Evolutionary conservation across 768 basidiomycete species (phyloP), one percentile per base, ranked within the genome.

Genomic region (Boletellus ananiceps): DNA sequence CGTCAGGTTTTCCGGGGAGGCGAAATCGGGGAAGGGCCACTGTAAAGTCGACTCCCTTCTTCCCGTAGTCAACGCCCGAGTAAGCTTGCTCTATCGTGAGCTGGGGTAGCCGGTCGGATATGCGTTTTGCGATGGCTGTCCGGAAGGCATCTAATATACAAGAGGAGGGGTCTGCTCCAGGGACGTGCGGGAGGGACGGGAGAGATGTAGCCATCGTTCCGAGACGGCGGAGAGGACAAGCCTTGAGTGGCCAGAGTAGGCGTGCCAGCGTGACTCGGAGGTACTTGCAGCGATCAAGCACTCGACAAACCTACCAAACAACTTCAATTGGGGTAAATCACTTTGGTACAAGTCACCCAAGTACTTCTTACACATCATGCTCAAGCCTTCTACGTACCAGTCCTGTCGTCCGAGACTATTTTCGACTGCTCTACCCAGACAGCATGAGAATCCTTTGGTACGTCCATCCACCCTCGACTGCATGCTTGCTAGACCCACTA

Each of bases 21-120:
- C 89, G 77, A 71, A 94, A 97, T 54, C 94, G 80, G n/a, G 93
- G 89, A 42, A 97, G 68, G 0, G 95, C 93, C 16, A 97, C 80
- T 0, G 88, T 87, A 58, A 96, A 93, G 70, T 98, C 95, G 38
- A 79, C 84, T n/a, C 88, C 91, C 69, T 94, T 94, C 71, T 94
- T 92, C 32, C 89, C 91, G 55, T 86, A 88, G 64, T 93, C 87
- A 0, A 96, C 86, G 18, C 89, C 93, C 19, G 77, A 65, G 68
- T 89, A 96, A 0, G 84, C 91, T 60, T 89, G 82, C 35, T 88
- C 87, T 23, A 91, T 52, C 0, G 84, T 75, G 44, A 95, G 69
- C 2, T 69, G 68, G 25, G 83, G 81, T 7, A 91, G 69, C 0
- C 81, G 77, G 44, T 86, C 82, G 8, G 82, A 79, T 25, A 91